These are phyloP conservation scores for Cornus kousa DNA, from an alignment of 148 eudicot genomes.

Conservation along the genomic window DNA sequence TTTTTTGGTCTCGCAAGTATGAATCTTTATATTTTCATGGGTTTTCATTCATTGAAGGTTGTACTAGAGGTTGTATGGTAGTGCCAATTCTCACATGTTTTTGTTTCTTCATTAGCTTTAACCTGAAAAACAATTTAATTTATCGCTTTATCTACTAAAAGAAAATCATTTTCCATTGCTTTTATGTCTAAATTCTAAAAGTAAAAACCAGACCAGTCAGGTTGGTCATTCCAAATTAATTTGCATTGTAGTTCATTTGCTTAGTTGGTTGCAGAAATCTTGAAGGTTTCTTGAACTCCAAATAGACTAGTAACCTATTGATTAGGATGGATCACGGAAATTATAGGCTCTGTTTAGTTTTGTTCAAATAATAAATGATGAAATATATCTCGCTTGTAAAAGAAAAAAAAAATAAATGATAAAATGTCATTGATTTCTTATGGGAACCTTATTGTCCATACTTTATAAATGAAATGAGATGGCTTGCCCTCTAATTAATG, in stretches of 20 bases:
- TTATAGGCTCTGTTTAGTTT: no score
- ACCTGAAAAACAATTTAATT: not conserved
- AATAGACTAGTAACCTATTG: not conserved
- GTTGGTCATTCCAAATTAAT: not conserved
- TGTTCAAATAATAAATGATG: no score
- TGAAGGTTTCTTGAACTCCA: not conserved
- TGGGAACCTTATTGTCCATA: no score
- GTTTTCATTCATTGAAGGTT: no score
- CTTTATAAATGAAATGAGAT: no score
- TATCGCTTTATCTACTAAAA: not conserved
- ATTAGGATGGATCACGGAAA: not conserved
- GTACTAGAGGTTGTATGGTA: not conserved
- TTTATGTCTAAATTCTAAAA: not conserved
- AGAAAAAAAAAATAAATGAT: no score
- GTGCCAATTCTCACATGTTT: not conserved
- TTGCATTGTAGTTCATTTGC: not conserved
- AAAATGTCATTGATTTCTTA: no score
- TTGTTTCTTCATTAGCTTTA: not conserved
- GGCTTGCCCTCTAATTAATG: no score
- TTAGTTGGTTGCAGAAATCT: not conserved
- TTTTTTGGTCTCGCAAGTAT: no score
- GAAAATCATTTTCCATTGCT: not conserved
- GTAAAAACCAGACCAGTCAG: not conserved
- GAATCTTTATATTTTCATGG: no score
- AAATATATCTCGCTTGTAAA: no score